A percentile compares a stretch with the other conserved stretches of the same genome.
These are phyloP conservation scores for Fusarium coicis DNA, from an alignment of 2,329 filamentous ascomycete genomes.

Conservation along the genomic window DNA sequence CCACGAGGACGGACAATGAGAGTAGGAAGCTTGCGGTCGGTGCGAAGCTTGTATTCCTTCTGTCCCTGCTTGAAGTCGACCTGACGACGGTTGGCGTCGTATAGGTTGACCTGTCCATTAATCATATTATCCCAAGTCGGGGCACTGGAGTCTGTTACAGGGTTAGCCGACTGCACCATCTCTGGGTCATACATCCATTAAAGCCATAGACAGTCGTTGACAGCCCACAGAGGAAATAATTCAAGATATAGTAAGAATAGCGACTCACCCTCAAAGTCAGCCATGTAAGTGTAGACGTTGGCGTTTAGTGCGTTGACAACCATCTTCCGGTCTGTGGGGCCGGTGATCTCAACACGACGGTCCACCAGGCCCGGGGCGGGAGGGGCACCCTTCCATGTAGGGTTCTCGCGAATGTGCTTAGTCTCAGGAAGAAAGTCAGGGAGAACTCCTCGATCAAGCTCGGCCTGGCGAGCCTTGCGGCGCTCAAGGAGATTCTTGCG, in stretches of 20 bases:
- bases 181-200: neutral
- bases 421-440: slow-evolving; percentile 98
- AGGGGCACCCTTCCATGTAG: slow-evolving; percentile 90
- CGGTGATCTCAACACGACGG: slow-evolving; percentile 95
- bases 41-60: slow-evolving; percentile 98
- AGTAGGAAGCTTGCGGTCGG: slow-evolving; percentile 84
- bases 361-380: slow-evolving; percentile 94
- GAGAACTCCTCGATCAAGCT: slow-evolving; percentile 88
- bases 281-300: slow-evolving; percentile 99
- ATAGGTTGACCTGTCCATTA: slow-evolving; percentile 96
- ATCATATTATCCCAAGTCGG: slow-evolving; percentile 99
- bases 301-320: slow-evolving; percentile 97
- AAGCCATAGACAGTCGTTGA: neutral
- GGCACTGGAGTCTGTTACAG: slow-evolving; percentile 80
- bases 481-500: slow-evolving; percentile 91
- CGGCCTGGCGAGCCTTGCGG: slow-evolving; percentile 85
- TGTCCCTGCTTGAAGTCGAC: slow-evolving; percentile 95
- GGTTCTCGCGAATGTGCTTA: slow-evolving; percentile 91
- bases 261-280: slow-evolving; percentile 90
- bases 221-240: neutral
- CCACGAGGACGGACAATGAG: slow-evolving; percentile 94
- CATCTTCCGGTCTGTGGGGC: slow-evolving; percentile 98
- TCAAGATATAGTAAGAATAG: neutral
- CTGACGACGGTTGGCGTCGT: slow-evolving; percentile 92
- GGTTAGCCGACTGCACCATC: slow-evolving; percentile 20